Conservation (phyloP, 2,329 filamentous ascomycete species). For the Aquanectria penicillioides region DNA sequence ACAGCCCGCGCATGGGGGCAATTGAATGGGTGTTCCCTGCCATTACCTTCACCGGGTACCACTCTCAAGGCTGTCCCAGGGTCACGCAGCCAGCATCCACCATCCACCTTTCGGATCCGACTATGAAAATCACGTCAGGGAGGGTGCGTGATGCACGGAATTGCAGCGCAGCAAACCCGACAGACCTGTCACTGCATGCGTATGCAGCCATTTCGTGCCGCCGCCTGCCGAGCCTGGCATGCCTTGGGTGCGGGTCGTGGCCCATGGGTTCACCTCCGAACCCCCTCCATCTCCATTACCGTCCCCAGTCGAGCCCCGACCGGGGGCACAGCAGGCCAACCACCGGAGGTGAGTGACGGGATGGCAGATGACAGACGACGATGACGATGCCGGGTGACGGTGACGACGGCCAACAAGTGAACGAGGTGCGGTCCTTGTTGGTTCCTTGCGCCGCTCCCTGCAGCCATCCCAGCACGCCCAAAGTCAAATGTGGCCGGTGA, state of each 20-base stretch:
- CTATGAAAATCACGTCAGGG: neutral
- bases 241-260: neutral
- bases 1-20: too few species aligned
- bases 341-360: neutral
- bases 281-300: neutral
- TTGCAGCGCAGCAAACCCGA: too few species aligned
- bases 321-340: neutral
- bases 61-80: neutral
- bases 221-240: slow-evolving; percentile 12
- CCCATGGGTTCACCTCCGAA: too few species aligned
- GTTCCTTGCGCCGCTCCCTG: neutral
- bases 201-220: slow-evolving; percentile 21
- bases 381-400: slow-evolving; percentile 2
- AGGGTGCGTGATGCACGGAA: slow-evolving; percentile 2
- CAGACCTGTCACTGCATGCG: slow-evolving; percentile 15
- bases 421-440: slow-evolving; percentile 2
- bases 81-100: neutral
- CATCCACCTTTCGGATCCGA: slow-evolving; percentile 1
- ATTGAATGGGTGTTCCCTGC: too few species aligned
- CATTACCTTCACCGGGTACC: neutral
- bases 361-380: slow-evolving; percentile 7
- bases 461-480: slow-evolving; percentile 9
- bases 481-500: slow-evolving; percentile 11
- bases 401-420: too few species aligned
- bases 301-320: neutral